Percentiles rank a stretch among this genome's conserved stretches.
Evolutionary conservation across 2,329 filamentous ascomycete genomes (phyloP).

Genomic region (Cladosporium oxysporum): DNA sequence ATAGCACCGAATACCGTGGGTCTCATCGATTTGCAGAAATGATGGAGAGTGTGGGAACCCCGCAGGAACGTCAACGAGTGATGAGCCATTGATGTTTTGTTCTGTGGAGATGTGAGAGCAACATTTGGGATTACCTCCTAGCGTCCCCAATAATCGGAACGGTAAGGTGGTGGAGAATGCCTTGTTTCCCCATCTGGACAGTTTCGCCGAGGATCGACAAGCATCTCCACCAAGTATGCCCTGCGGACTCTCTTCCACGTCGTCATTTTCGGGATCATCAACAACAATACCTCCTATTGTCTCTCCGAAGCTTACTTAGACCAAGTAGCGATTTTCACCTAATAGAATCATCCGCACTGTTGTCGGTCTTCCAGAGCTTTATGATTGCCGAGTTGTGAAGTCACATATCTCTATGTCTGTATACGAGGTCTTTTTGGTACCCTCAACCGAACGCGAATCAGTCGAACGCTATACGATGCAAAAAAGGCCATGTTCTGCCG

Average conservation of each 20-base stretch:
- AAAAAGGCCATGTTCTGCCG: not conserved
- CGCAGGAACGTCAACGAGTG: not conserved
- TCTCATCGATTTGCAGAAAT: not conserved
- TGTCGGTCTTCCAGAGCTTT: too few relatives aligned
- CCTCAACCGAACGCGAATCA: not conserved
- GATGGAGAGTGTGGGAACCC: conserved; percentile 4
- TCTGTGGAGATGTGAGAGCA: not conserved
- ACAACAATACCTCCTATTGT: not conserved
- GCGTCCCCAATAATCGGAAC: not conserved
- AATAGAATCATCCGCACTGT: not conserved
- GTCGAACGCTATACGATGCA: not conserved
- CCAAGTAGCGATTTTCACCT: not conserved
- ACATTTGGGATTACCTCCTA: not conserved
- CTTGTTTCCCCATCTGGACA: not conserved
- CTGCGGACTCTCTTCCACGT: not conserved
- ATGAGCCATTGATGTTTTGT: not conserved
- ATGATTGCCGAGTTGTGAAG: too few relatives aligned
- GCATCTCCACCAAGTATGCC: not conserved
- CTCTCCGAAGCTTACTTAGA: not conserved
- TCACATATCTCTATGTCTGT: too few relatives aligned
- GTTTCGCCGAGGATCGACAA: conserved; percentile 6
- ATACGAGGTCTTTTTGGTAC: not conserved
- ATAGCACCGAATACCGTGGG: not conserved
- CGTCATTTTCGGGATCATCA: not conserved
- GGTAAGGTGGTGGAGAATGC: not conserved